Evolutionary conservation across 306 rosid genomes (phyloP), one percentile per base, ranked within the genome.

Genomic region (Vigna hirtella): DNA sequence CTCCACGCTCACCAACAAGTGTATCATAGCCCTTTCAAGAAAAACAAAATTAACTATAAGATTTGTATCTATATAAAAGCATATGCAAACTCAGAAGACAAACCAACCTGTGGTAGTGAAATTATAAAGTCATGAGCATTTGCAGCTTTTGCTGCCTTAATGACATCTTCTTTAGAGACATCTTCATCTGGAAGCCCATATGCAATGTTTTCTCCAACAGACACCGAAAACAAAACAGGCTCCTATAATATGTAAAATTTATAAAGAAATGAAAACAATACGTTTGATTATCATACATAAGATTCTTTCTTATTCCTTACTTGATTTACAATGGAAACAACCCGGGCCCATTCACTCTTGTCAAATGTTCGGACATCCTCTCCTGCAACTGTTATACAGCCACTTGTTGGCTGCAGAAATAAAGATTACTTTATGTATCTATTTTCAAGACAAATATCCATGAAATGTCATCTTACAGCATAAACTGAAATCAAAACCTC

Each of bases 91-190:
- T 26, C 9, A 62, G 71, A 79, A 53, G 67, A 72, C 52, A 48
- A 75, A 78, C 80, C 58, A 77, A 95, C 98, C 96, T 89, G 97
- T 36, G 98, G 98, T 74, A 92, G 97, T 72, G 98, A 87, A 86
- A 95, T 84, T 74, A 95, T 92, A 77, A 95, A 95, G 22, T 94
- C 98, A 50, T 95, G 98, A 64, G 98, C 98, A 84, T 92, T 95
- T 76, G 98, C 98, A 47, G 98, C 97, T 79, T 90, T 95, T 13
- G 98, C 98, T 66, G 98, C 98, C 88, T 95, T 95, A 81, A 95
- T 91, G 74, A 95, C 89, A 10, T 95, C 98, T 45, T 95, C 97
- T 83, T 78, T 92, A 45, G 97, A 92, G 78, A 95, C 97, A 61
- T 83, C 36, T 10, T 95, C 93, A 69, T 95, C 97, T 17, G 98